A percentile compares a stretch with the other conserved stretches of the same genome.
Conservation (phyloP, 2,329 filamentous ascomycete species). For the Clathrospora elynae region DNA sequence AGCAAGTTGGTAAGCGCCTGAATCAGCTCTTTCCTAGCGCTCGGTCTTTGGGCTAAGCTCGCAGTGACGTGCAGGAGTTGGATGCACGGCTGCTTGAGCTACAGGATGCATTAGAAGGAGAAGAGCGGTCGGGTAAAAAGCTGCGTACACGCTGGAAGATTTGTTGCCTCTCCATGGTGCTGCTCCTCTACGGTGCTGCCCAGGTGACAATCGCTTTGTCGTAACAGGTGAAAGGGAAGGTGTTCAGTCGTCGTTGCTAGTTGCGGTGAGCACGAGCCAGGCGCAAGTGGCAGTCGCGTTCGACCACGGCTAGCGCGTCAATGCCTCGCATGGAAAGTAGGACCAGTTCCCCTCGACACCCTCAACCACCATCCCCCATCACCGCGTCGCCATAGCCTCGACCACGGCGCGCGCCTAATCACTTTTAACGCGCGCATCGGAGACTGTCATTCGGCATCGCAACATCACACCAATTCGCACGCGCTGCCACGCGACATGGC, state of each 20-base stretch:
- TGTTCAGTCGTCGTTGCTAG: no score
- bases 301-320: conserved; percentile 25
- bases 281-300: conserved; percentile 15
- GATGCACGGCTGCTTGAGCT: conserved; percentile 65
- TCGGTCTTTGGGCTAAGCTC: conserved; percentile 54
- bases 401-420: conserved; percentile 10
- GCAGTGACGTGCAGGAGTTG: conserved; percentile 62
- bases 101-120: conserved; percentile 10
- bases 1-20: conserved; percentile 55
- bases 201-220: no score
- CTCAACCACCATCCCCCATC: conserved; percentile 12
- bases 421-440: conserved; percentile 5
- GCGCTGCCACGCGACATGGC: conserved; percentile 46
- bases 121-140: not conserved
- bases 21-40: conserved; percentile 54
- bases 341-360: conserved; percentile 13
- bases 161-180: conserved; percentile 47
- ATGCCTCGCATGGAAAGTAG: conserved; percentile 18
- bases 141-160: conserved; percentile 47
- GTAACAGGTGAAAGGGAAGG: no score
- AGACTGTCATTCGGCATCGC: not conserved
- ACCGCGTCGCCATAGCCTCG: conserved; percentile 19
- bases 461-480: conserved; percentile 13
- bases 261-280: conserved; percentile 16
- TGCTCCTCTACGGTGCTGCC: no score